phyloP scores from a whole-genome alignment of 441 rosid genomes.

The Aquilaria agallochum region DNA sequence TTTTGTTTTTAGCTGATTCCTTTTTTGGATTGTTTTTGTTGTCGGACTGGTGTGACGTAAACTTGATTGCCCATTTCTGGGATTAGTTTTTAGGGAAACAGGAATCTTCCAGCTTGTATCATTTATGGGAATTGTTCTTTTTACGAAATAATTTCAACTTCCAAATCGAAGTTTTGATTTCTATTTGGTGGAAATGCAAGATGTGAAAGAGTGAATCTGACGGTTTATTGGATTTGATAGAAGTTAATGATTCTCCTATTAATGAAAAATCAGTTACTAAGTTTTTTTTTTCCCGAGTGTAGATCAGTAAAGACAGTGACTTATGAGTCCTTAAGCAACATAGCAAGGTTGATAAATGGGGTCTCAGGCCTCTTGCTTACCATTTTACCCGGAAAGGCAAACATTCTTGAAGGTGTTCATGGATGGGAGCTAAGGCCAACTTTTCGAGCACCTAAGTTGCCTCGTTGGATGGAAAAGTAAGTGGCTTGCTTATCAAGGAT shows the following conservation, averaged over 20 bases:
- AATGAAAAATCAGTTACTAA: neutral
- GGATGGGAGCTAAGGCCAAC: slow-evolving; percentile 98
- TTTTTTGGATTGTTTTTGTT: too few relatives aligned
- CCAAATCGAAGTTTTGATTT: too few relatives aligned
- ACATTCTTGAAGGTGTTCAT: slow-evolving; percentile 77
- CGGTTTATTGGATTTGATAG: too few relatives aligned
- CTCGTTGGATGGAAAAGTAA: slow-evolving; percentile 93
- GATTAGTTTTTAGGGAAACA: too few relatives aligned
- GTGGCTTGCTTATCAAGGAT: slow-evolving; percentile 7
- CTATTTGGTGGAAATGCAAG: too few relatives aligned
- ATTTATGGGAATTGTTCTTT: too few relatives aligned
- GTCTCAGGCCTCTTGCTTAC: slow-evolving; percentile 79
- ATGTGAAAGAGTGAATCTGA: too few relatives aligned
- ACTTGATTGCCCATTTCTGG: too few relatives aligned
- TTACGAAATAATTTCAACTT: too few relatives aligned
- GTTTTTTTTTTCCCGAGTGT: slow-evolving; percentile 36
- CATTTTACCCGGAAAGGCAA: slow-evolving; percentile 70
- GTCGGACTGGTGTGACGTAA: too few relatives aligned
- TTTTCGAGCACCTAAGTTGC: slow-evolving; percentile 86
- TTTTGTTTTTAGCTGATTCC: too few relatives aligned
- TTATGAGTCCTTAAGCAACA: slow-evolving; percentile 76
- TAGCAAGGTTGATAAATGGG: slow-evolving; percentile 78
- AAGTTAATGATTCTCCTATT: neutral
- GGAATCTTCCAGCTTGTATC: too few relatives aligned
- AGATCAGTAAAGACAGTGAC: slow-evolving; percentile 94